These are phyloP conservation scores for Nicotiana tabacum DNA, from an alignment of 257 asterid species.

Conservation along the genomic window DNA sequence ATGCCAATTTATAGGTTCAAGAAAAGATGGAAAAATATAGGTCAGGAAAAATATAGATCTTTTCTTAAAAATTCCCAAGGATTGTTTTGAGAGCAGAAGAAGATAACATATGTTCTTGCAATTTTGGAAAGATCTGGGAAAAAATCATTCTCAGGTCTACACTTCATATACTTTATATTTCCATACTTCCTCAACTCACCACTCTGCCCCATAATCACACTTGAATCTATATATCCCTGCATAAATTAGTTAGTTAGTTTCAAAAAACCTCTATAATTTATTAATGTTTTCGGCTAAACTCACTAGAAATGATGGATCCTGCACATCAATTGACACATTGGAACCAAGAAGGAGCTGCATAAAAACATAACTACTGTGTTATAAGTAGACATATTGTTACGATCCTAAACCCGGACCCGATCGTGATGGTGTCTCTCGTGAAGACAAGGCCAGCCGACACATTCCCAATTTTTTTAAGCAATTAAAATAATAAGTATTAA, in stretches of 20 bases:
- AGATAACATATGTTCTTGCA: conserved; percentile 64
- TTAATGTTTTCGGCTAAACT: neutral
- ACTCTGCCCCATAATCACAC: conserved; percentile 74
- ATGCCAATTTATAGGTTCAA: no score
- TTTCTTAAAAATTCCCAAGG: conserved; percentile 19
- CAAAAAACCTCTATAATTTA: neutral
- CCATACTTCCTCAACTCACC: conserved; percentile 54
- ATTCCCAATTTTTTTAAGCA: no score
- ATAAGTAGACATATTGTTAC: neutral
- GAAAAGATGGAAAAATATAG: no score
- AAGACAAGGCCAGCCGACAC: no score
- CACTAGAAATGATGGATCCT: conserved; percentile 87
- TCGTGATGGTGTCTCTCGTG: no score
- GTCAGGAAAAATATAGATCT: no score
- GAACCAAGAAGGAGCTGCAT: conserved; percentile 81
- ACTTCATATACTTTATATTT: conserved; percentile 64
- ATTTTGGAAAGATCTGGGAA: conserved; percentile 58
- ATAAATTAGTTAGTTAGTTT: neutral
- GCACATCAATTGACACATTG: conserved; percentile 64
- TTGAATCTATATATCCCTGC: conserved; percentile 86
- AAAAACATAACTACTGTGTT: neutral
- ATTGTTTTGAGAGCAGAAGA: conserved; percentile 84
- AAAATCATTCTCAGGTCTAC: conserved; percentile 58
- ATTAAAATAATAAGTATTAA: no score
- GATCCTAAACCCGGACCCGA: no score